Base-by-base conservation (phyloP, 2,329 filamentous ascomycete species). In the Trichophyton verrucosum region DNA sequence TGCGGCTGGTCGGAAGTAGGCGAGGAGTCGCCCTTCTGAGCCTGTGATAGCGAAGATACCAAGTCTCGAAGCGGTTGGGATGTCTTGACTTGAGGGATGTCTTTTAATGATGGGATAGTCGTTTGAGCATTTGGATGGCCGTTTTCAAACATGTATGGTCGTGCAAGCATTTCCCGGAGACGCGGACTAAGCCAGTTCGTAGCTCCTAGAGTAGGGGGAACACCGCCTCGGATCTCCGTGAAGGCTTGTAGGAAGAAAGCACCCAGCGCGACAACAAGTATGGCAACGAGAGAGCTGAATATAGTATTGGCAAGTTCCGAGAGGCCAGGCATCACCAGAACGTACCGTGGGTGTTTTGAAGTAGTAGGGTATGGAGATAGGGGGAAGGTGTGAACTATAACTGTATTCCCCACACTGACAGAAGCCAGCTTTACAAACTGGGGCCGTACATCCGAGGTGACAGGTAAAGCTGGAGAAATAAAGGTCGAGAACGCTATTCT, bases 301-400 rank as follows among this genome's bases (percentile, higher is more conserved):
- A 82, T 72, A 42, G 84, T 73, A 59, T 86, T 72, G 61, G 77
- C 77, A 55, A 71, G 69, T 30, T 80, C 78, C 2, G 82, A 81
- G 22, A 81, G 77, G 1, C 76, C 77, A 1, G 85, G 81, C 64
- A 82, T 78, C 17, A 81, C 83, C 36, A 91, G 82, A 3, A 91
- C 82, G 70, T 91, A 91, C 64, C 88, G 87, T 8, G 81, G 77
- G 0, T 82, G 74, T 22, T 76, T 68, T 8, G 77, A 77, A n/a
- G 69, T 65, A 2, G 72, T 66, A 6, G 76, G 75, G 38, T 71
- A 72, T 8, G 75, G 75, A 3, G 75, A 71, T 4, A 96, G 80
- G 0, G 89, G 85, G 64, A 96, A 85, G 44, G 84, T 87, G 73
- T 95, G 89, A 27, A 95, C 85, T 33, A 87, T 84, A 46, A 91